phyloP scores from a whole-genome alignment of 176 grass and related monocot genomes.

The Eragrostis curvula region DNA sequence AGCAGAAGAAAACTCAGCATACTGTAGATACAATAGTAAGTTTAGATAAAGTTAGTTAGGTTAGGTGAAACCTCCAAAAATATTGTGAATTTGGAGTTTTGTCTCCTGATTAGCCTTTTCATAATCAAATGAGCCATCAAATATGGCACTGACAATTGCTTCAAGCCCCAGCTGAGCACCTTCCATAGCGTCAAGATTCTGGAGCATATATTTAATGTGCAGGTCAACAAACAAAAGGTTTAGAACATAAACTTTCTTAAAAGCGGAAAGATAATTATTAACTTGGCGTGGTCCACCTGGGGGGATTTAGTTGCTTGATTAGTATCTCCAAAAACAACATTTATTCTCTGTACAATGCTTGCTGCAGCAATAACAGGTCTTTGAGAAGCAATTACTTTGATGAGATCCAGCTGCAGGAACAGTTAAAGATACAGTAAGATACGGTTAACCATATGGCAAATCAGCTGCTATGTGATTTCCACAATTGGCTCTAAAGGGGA shows the following conservation, averaged over 20 bases:
- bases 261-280: conserved; percentile 26
- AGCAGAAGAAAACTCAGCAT: conserved; percentile 44
- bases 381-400: conserved; percentile 88
- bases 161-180: conserved; percentile 83
- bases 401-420: conserved; percentile 83
- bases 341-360: conserved; percentile 83
- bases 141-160: conserved; percentile 74
- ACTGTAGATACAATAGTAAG: conserved; percentile 18
- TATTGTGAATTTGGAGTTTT: conserved; percentile 71
- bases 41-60: conserved; percentile 39
- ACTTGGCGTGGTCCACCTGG: conserved; percentile 55
- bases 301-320: conserved; percentile 66
- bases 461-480: not conserved
- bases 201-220: conserved; percentile 31
- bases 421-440: conserved; percentile 11
- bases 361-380: conserved; percentile 79
- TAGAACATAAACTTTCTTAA: conserved; percentile 29
- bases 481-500: not conserved
- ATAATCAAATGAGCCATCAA: conserved; percentile 76
- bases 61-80: conserved; percentile 70
- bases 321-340: conserved; percentile 58
- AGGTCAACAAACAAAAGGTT: conserved; percentile 24
- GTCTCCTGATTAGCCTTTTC: conserved; percentile 55
- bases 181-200: conserved; percentile 88
- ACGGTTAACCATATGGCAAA: conserved; percentile 11